Conservation (phyloP, 140 eudicot genomes). For the Ambrosia hybrid region DNA sequence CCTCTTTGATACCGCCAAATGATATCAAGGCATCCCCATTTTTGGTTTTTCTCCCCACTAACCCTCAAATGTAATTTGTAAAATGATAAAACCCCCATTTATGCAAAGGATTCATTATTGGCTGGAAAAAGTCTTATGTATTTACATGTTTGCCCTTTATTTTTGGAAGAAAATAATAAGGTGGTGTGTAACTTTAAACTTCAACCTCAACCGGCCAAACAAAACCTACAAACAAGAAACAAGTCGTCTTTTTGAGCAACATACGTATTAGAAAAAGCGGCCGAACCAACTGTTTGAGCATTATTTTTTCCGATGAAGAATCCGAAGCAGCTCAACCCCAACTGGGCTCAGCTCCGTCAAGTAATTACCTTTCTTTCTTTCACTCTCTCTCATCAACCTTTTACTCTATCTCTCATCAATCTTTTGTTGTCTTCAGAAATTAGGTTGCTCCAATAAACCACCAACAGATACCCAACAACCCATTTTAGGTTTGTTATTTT, state of each 20-base stretch:
- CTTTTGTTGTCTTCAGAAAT: slow-evolving; percentile 47
- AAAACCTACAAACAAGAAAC: slow-evolving; percentile 24
- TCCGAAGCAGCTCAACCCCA: slow-evolving; percentile 59
- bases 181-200: too few species aligned
- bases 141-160: too few species aligned
- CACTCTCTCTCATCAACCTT: slow-evolving; percentile 1
- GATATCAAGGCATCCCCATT: too few species aligned
- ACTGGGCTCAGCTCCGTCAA: slow-evolving; percentile 67
- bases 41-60: too few species aligned
- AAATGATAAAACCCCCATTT: too few species aligned
- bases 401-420: slow-evolving; percentile 7
- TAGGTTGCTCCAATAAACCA: slow-evolving; percentile 36
- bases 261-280: slow-evolving; percentile 15
- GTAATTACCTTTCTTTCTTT: slow-evolving; percentile 41
- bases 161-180: too few species aligned
- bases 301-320: slow-evolving; percentile 21
- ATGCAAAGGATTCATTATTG: too few species aligned
- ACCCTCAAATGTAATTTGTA: too few species aligned
- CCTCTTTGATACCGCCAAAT: too few species aligned
- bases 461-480: slow-evolving; percentile 25
- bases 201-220: too few species aligned
- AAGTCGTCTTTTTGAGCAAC: background rate
- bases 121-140: too few species aligned
- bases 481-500: slow-evolving; percentile 45
- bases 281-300: slow-evolving; percentile 2